Conservation (phyloP, 495 filamentous ascomycete genomes). For the Geoglossum glabrum region DNA sequence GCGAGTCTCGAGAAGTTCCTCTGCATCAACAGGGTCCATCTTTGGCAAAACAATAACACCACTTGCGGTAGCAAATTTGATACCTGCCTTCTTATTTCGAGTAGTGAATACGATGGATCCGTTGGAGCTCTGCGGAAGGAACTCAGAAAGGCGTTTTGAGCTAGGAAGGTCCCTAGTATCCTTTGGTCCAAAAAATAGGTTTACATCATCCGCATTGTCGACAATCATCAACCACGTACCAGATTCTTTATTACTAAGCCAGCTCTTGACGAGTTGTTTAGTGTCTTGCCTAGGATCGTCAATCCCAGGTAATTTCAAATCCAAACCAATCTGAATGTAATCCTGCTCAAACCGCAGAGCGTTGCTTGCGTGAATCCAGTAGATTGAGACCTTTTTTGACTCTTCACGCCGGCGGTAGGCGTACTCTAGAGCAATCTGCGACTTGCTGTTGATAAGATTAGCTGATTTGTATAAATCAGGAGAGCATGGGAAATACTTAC, state of each 20-base stretch:
- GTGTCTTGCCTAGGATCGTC: conserved; percentile 12
- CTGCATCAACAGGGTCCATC: conserved; percentile 7
- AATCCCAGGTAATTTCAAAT: neutral
- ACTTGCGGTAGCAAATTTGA: neutral
- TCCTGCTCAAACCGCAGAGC: conserved; percentile 20
- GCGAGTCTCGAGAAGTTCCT: conserved; percentile 11
- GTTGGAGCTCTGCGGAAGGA: conserved; percentile 8
- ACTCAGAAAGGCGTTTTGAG: too few relatives aligned
- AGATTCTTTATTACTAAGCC: neutral
- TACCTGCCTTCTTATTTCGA: conserved; percentile 1
- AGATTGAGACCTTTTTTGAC: conserved; percentile 18
- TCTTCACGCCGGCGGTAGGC: conserved; percentile 21
- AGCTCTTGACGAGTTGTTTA: conserved; percentile 1
- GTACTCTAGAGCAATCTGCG: conserved; percentile 28
- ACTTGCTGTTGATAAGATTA: conserved; percentile 22
- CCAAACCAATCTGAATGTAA: conserved; percentile 24
- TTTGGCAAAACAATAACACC: conserved; percentile 8
- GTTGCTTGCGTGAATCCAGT: conserved; percentile 27
- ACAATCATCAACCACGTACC: conserved; percentile 7
- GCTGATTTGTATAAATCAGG: neutral
- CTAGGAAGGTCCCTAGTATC: neutral
- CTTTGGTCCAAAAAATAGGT: neutral
- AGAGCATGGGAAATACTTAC: conserved; percentile 13
- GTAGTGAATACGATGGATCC: conserved; percentile 12
- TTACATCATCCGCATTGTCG: conserved; percentile 5